Evolutionary conservation across 352 stramenopile species (phyloP), one percentile per base, ranked within the genome.

Genomic region (Pythium utonaiense): DNA sequence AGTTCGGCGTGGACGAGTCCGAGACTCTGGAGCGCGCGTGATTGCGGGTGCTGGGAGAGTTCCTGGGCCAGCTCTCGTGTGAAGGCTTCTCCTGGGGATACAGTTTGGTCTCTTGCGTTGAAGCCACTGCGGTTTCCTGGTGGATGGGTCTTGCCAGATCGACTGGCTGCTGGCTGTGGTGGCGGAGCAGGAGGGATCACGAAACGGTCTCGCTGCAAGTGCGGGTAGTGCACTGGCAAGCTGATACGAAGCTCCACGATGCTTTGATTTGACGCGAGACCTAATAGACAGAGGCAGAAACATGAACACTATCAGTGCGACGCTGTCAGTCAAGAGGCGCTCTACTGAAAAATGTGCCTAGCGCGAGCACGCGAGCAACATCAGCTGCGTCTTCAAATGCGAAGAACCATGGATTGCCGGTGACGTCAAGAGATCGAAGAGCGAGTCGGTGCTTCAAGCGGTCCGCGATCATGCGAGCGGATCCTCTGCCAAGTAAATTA

Each of bases 321-420:
- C 42, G 9, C 19, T 47, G 14, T 52, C 45, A 52, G 45, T 24
- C 9, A 16, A 52, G 45, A n/a, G 49, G 28, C 9, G 49, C 21
- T 14, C 5, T 33, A 13, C 6, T n/a, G 3, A 27, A 44, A 1
- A 24, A 16, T 25, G 16, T 30, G 61, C 60, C 60, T 33, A 58
- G 44, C 2, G 60, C 60, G 19, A 67, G 27, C 9, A 21, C 10
- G 10, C 36, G 50, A 9, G 69, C 68, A 24, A 75, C 38, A 3
- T 82, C 70, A 12, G 21, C n/a, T 16, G 67, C 47, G n/a, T 77
- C 63, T 17, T 71, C 64, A 8, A 70, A 69, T 5, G 48, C 59
- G 45, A 78, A 81, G 56, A 81, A 75, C 22, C 36, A 55, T 1
- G 71, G 31, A 21, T 79, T 77, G 1, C 70, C 74, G 16, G 70